Base-by-base conservation (phyloP, 495 filamentous ascomycete genomes). In the Hamigera avellanea region DNA sequence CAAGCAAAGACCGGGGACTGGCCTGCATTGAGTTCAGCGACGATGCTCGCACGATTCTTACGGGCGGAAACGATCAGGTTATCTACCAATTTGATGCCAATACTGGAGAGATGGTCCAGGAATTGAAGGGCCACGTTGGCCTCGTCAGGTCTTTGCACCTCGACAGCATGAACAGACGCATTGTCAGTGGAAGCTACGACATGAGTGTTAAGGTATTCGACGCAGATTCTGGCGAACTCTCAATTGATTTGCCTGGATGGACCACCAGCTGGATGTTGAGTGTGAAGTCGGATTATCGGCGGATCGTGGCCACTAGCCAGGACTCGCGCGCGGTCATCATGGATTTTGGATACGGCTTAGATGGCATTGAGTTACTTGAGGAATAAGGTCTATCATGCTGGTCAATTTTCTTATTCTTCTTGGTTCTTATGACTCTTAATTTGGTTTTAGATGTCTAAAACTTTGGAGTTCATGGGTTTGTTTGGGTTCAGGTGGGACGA, bases 21-120 rank as follows among this genome's bases (percentile, higher is more conserved):
- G 91, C 91, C 1, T 95, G 91, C 54, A 84, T 89, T 39, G 91
- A 98, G 54, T 95, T 96, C 56, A 86, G 80, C 35, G 83, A 93
- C 37, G 91, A 98, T 55, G 82, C 80, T 9, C 77, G 80, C 30
- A 85, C 78, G 38, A 86, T 98, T 26, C 76, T 93, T 13, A 86
- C 86, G 3, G 91, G 91, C 26, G 91, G 91, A 16, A 98, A 95
- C 50, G 91, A 95, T 54, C 75, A 82, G 49, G 75, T 86, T 19
- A 94, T 95, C 42, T 89, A 93, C 47, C 80, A 95, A 43, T 98
- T 89, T 69, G 84, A 96, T 52, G 81, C 86, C 23, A 82, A 81
- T 48, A 94, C 85, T 3, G 91, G 88, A 25, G 78, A 86, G 49
- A 76, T 87, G 46, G 67, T 91, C 29, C 71, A 76, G 43, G 77